Evolutionary conservation across 768 basidiomycete genomes (phyloP), one percentile per base, ranked within the genome.

Genomic region (Chiua virens): DNA sequence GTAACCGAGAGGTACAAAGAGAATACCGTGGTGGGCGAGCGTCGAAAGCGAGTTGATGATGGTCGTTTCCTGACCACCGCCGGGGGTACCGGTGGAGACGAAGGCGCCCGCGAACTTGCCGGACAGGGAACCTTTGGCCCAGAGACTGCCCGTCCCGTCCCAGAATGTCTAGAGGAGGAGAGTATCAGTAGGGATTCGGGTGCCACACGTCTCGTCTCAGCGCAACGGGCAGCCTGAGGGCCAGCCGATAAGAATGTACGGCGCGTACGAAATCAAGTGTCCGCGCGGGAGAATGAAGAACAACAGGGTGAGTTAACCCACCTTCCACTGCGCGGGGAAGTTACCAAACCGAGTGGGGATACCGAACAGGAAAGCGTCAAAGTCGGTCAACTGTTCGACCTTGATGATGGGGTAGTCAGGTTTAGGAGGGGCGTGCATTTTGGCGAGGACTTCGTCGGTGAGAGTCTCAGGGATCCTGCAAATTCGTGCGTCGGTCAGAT

Each of bases 101-200:
- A 92, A 93, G 43, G 82, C 71, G n/a, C 83, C 77, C 0, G 78
- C 90, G 57, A 81, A 84, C 65, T 94, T 95, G 59, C 90, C 90
- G 17, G 74, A 66, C 45, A 94, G 74, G 5, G 67, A 73, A 11
- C 89, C 85, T 0, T 45, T 20, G 2, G 58, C 66, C 88, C 89
- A 91, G 35, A 88, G 76, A 1, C 67, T 61, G 45, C 90, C 89
- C 10, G 89, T 90, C 5, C 74, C 61, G 55, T 92, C 89, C 81
- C 87, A 92, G 71, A 93, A 86, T 1, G 75, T 64, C 85, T 87
- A 17, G 5, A 17, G 34, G 15, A 34, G 17, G 17, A 17, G 5
- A 34, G 6, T 7, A 7, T 34, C 34, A 34, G 34, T 34, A 3
- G 15, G 15, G 4, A 5, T 15, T 34, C 30, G 13, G 30, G 14